Evolutionary conservation across 371 early-diverging fungal species (phyloP).

Genomic region (Rhizopus microsporus): DNA sequence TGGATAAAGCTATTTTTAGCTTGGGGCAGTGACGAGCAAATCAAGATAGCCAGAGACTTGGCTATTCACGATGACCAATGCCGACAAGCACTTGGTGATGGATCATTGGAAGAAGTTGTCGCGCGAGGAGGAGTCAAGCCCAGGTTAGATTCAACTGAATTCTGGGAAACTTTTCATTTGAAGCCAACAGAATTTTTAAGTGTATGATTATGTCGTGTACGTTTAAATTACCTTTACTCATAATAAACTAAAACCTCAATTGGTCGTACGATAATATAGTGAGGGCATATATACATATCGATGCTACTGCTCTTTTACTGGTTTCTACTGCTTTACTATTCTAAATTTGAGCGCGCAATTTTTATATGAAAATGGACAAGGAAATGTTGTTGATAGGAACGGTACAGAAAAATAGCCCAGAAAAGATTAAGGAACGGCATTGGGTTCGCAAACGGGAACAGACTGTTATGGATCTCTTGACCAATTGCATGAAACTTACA

Average conservation of each 20-base stretch:
- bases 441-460: slow-evolving; percentile 3
- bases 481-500: slow-evolving; percentile 12
- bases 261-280: too few relatives aligned
- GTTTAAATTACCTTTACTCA: neutral
- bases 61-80: slow-evolving; percentile 25
- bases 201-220: slow-evolving; percentile 15
- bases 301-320: too few relatives aligned
- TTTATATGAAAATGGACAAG: neutral
- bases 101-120: slow-evolving; percentile 34
- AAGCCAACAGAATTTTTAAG: slow-evolving; percentile 36
- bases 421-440: slow-evolving; percentile 3
- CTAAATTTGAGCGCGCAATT: neutral
- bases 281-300: too few relatives aligned
- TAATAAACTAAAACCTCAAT: neutral
- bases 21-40: slow-evolving; percentile 43
- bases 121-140: slow-evolving; percentile 31
- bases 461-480: slow-evolving; percentile 11
- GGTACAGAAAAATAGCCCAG: slow-evolving; percentile 4
- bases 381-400: neutral
- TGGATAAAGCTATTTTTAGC: slow-evolving; percentile 42
- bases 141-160: slow-evolving; percentile 43
- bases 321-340: too few relatives aligned
- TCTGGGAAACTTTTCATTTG: slow-evolving; percentile 44
- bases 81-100: slow-evolving; percentile 25
- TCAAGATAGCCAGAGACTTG: slow-evolving; percentile 27